These are phyloP conservation scores for Trichomonas gallinae DNA, from an alignment of 208 protist species.

Conservation along the genomic window DNA sequence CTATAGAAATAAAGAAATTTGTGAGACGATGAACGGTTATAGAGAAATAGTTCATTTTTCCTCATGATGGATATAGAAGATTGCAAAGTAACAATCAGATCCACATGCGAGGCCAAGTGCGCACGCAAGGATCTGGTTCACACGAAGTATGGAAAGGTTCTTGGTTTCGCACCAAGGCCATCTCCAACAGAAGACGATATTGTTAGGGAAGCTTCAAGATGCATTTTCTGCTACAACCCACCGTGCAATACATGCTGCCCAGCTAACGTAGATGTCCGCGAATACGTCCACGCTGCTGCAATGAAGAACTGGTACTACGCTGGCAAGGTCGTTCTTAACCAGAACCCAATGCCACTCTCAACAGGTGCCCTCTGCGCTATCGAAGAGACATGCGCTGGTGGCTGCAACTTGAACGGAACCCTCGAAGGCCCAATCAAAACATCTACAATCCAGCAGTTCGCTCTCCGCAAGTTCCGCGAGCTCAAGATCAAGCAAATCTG, in stretches of 20 bases:
- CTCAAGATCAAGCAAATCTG: constrained; percentile 56
- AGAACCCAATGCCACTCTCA: constrained; percentile 52
- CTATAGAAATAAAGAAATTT: background rate
- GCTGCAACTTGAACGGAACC: constrained; percentile 56
- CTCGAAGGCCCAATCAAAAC: constrained; percentile 48
- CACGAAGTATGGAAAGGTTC: too few relatives aligned
- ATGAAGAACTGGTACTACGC: constrained; percentile 42
- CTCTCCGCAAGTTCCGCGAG: constrained; percentile 53
- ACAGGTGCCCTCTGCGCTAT: constrained; percentile 64
- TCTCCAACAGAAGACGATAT: constrained; percentile 7
- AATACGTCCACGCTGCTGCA: constrained; percentile 20
- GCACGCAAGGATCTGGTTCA: background rate
- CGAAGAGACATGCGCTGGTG: constrained; percentile 52
- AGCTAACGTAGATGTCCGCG: constrained; percentile 22
- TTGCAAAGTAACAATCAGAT: background rate
- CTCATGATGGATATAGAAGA: constrained; percentile 2
- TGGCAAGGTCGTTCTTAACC: constrained; percentile 58
- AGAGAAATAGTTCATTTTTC: background rate
- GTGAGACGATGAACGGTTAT: too few relatives aligned
- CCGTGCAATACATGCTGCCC: constrained; percentile 27
- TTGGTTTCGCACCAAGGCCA: background rate
- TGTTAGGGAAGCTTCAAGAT: background rate
- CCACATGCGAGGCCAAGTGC: background rate
- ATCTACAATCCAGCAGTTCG: constrained; percentile 57
- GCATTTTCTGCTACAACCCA: constrained; percentile 23